phyloP scores from a whole-genome alignment of 2,329 filamentous ascomycete species.

The Akanthomyces uredinophilus region DNA sequence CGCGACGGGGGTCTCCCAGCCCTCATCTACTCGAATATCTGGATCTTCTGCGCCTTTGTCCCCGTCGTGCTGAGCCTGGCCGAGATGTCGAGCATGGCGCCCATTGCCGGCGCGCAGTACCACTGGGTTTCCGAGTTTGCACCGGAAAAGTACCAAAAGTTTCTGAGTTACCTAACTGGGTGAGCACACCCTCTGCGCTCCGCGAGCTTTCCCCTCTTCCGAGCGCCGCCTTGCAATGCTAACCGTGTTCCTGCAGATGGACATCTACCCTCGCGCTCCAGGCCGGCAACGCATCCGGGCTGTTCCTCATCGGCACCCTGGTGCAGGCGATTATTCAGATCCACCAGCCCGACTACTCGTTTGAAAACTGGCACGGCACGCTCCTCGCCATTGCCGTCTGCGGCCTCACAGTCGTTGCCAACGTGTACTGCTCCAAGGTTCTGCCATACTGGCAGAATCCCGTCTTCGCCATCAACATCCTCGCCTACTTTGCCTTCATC shows the following conservation, averaged over 20 bases:
- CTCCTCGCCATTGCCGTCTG: slow-evolving; percentile 14
- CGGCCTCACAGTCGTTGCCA: slow-evolving; percentile 7
- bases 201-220: background rate
- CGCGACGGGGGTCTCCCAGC: slow-evolving; percentile 6
- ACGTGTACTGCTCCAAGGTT: slow-evolving; percentile 12
- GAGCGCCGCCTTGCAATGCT: background rate
- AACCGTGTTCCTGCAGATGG: slow-evolving; percentile 12
- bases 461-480: slow-evolving; percentile 16
- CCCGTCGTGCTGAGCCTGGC: slow-evolving; percentile 14
- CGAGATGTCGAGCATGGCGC: slow-evolving; percentile 13
- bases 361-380: slow-evolving; percentile 15
- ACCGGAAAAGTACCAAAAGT: slow-evolving; percentile 14
- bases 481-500: slow-evolving; percentile 16
- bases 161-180: slow-evolving; percentile 14
- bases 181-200: background rate
- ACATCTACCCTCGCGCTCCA: slow-evolving; percentile 17
- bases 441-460: slow-evolving; percentile 17
- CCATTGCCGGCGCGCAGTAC: slow-evolving; percentile 14
- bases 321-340: slow-evolving; percentile 17
- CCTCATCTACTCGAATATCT: slow-evolving; percentile 11
- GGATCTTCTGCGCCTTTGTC: slow-evolving; percentile 9
- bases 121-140: slow-evolving; percentile 14
- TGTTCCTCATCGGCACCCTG: slow-evolving; percentile 16
- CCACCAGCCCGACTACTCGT: slow-evolving; percentile 9
- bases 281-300: slow-evolving; percentile 16